Base-by-base conservation (phyloP, 345 rosid species). In the Nasturtium officinale region DNA sequence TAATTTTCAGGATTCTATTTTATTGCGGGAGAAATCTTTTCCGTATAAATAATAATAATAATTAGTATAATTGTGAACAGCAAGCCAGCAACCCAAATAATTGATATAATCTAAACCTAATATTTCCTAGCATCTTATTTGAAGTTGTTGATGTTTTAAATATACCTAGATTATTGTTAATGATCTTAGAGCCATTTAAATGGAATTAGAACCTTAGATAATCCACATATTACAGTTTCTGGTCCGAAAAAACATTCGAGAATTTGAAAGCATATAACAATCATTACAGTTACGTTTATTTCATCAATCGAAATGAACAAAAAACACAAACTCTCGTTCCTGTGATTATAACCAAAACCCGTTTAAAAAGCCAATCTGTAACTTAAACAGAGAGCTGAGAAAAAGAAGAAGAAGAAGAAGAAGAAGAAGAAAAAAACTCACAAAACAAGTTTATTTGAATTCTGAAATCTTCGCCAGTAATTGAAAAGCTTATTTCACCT, bases 301-400 rank as follows among this genome's bases (percentile, higher is more conserved):
- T 30, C 23, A 30, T 51, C 43, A 64, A 43, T 54, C 46, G 6
- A 28, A 10, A 2, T 21, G 13, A 1, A 35, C n/a, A 10, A 48
- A 65, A 59, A 26, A 48, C 7, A 16, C 48, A 60, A 60, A 60
- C 38, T 71, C 60, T 45, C 17, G 17, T 57, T 46, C 2, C 1
- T 56, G 47, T 46, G 5, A 58, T 12, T 35, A 37, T 26, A 26
- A 51, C 51, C 61, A 51, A 71, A 21, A 61, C 35, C 17, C 61
- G 61, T 50, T 71, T 47, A 58, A 68, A 53, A 43, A 9, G 13
- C 45, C 45, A 33, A 69, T 70, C 47, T 33, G 47, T 69, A 30
- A 69, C 59, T 23, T 17, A 17, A 42, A n/a, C 33, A 32, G 11
- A 48, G 40, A 37, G 9, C 6, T 32, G 46, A 33, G 4, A 13